These are phyloP conservation scores for Didymella pinodella DNA, from an alignment of 2,329 filamentous ascomycete species.

Conservation along the genomic window DNA sequence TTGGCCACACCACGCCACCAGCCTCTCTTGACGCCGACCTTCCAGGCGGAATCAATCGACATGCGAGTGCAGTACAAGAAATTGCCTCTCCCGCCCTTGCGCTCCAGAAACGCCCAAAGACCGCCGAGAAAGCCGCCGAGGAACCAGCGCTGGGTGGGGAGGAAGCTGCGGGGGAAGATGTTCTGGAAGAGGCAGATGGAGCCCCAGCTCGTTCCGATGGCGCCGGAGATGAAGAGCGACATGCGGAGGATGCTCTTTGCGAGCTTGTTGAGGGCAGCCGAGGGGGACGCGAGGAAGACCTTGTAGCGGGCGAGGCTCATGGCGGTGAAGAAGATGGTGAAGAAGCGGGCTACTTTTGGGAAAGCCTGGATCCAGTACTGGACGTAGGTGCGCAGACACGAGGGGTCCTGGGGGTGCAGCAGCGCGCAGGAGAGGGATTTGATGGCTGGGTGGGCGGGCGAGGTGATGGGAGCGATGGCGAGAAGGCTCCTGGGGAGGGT, in stretches of 20 bases:
- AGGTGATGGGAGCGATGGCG: conserved; percentile 77
- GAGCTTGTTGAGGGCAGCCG: conserved; percentile 71
- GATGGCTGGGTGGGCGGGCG: conserved; percentile 86
- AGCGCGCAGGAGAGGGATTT: conserved; percentile 86
- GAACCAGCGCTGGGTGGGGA: conserved; percentile 88
- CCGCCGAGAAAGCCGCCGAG: conserved; percentile 86
- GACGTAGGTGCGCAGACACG: conserved; percentile 84
- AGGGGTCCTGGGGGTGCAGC: conserved; percentile 86
- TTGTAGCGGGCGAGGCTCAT: conserved; percentile 75
- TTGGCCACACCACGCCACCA: conserved; percentile 86
- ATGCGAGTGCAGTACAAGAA: conserved; percentile 81
- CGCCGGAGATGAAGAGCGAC: conserved; percentile 78
- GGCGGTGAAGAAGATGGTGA: conserved; percentile 76
- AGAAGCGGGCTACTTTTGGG: conserved; percentile 78
- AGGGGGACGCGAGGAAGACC: conserved; percentile 72
- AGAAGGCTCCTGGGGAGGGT: conserved; percentile 72
- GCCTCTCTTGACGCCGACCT: conserved; percentile 87
- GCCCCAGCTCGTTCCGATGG: conserved; percentile 88
- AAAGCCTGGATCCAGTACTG: conserved; percentile 88
- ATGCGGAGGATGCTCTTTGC: conserved; percentile 75
- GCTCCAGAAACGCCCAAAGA: conserved; percentile 81
- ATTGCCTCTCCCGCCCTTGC: conserved; percentile 63
- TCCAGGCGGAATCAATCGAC: conserved; percentile 87
- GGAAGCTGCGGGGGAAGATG: conserved; percentile 74
- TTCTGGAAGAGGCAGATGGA: conserved; percentile 88